Percentiles rank a stretch among this genome's conserved stretches.
Evolutionary conservation across 495 filamentous ascomycete species (phyloP).

Genomic region (Platismatia glauca): DNA sequence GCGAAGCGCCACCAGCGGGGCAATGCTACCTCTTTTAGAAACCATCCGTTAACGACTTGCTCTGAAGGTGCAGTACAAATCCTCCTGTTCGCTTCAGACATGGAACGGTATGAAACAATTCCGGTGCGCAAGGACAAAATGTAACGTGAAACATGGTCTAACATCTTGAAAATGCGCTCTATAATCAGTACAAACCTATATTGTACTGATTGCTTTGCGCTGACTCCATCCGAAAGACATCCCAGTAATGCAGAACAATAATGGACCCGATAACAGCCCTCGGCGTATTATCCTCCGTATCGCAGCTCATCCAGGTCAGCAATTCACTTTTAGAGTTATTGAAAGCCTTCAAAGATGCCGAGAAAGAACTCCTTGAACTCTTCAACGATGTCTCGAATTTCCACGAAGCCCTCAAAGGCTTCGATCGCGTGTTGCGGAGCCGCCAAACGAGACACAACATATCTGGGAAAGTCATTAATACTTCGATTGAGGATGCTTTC

Average conservation of each 20-base stretch:
- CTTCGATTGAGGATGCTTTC: conserved; percentile 8
- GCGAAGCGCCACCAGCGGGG: background rate
- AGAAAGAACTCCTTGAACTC: conserved; percentile 9
- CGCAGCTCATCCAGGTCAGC: conserved; percentile 10
- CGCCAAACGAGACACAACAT: conserved; percentile 19
- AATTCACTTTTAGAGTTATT: background rate
- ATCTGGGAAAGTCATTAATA: conserved; percentile 11
- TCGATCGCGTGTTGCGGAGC: conserved; percentile 17
- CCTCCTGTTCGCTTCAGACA: background rate
- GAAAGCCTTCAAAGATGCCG: conserved; percentile 10
- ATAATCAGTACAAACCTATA: background rate
- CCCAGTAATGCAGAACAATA: conserved; percentile 3
- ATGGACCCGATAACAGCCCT: conserved; percentile 19
- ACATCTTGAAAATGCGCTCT: background rate
- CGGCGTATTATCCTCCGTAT: conserved; percentile 11
- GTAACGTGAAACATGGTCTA: background rate
- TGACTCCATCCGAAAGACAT: background rate
- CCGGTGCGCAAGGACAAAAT: background rate
- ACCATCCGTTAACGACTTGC: background rate
- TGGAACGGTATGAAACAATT: background rate
- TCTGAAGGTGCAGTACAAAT: background rate
- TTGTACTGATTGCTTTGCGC: background rate
- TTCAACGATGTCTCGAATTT: conserved; percentile 14
- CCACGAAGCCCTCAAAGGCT: conserved; percentile 16
- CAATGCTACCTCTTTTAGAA: background rate